These are phyloP conservation scores for Chalciporus piperatus DNA, from an alignment of 768 basidiomycete species.

Conservation along the genomic window DNA sequence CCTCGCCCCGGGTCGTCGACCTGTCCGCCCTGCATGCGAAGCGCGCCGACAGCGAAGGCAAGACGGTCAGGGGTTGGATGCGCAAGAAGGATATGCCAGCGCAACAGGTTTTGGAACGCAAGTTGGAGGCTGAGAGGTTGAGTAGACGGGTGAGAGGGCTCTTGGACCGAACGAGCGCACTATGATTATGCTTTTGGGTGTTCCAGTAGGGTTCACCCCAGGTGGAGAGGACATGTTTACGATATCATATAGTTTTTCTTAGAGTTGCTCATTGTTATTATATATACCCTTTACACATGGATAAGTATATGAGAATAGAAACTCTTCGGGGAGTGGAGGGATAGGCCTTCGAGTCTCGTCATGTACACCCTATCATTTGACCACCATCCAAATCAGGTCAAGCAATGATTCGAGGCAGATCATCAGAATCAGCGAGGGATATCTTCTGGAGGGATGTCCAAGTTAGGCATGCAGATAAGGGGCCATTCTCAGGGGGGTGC, in stretches of 20 bases:
- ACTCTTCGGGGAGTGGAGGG: background rate
- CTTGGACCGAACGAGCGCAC: conserved; percentile 55
- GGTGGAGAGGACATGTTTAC: background rate
- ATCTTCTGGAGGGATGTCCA: no score
- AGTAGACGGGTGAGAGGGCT: conserved; percentile 68
- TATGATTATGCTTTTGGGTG: conserved; percentile 8
- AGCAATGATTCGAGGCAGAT: no score
- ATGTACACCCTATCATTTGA: no score
- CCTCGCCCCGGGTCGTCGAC: conserved; percentile 83
- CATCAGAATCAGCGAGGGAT: no score
- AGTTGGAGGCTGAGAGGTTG: conserved; percentile 71
- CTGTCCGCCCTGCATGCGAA: conserved; percentile 59
- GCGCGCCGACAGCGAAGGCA: conserved; percentile 45
- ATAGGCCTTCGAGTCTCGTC: no score
- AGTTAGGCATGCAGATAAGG: no score
- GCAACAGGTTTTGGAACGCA: conserved; percentile 75
- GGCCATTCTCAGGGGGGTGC: no score
- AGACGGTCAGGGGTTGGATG: conserved; percentile 62
- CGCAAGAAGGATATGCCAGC: conserved; percentile 79
- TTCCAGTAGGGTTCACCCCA: background rate
- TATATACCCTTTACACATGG: background rate
- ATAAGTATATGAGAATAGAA: background rate
- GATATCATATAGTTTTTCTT: background rate
- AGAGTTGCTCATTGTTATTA: background rate
- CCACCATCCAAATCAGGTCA: no score